phyloP scores from a whole-genome alignment of 2,329 filamentous ascomycete species.

The Cadophora sp. region DNA sequence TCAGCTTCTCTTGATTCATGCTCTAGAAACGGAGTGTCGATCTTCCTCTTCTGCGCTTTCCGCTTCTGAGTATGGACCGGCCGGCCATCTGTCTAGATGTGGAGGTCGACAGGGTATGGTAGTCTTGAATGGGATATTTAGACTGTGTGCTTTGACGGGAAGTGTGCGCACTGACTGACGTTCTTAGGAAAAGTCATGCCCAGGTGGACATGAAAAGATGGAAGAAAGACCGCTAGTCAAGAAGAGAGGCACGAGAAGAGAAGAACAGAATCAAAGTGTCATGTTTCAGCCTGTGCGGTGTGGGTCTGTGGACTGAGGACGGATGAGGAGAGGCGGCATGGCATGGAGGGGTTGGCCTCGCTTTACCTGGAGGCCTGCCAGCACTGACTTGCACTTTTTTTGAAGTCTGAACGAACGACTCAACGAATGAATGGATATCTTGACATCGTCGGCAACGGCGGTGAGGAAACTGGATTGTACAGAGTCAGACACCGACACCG shows the following conservation, averaged over 20 bases:
- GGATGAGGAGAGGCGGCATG: conserved; percentile 1
- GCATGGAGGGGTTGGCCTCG: neutral
- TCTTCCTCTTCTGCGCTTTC: conserved; percentile 3
- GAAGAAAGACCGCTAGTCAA: neutral
- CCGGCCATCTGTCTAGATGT: neutral
- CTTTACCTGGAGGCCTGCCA: neutral
- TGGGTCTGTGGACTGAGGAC: conserved; percentile 9
- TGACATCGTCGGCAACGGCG: conserved; percentile 1
- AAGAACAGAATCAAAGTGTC: neutral
- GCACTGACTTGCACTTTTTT: conserved; percentile 5
- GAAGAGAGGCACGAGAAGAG: neutral
- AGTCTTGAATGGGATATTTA: conserved; percentile 3
- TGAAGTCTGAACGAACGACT: neutral
- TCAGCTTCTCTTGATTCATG: neutral
- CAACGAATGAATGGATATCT: neutral
- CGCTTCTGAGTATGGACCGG: neutral
- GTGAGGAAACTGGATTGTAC: neutral
- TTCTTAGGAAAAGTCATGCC: neutral
- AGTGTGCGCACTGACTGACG: neutral
- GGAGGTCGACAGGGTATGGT: conserved; percentile 7
- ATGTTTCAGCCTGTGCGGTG: conserved; percentile 13
- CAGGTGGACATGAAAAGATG: neutral
- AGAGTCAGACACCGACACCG: neutral
- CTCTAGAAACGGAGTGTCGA: conserved; percentile 6
- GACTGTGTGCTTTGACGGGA: conserved; percentile 3